Conservation (phyloP, 306 rosid species). For the Prunus mira region DNA sequence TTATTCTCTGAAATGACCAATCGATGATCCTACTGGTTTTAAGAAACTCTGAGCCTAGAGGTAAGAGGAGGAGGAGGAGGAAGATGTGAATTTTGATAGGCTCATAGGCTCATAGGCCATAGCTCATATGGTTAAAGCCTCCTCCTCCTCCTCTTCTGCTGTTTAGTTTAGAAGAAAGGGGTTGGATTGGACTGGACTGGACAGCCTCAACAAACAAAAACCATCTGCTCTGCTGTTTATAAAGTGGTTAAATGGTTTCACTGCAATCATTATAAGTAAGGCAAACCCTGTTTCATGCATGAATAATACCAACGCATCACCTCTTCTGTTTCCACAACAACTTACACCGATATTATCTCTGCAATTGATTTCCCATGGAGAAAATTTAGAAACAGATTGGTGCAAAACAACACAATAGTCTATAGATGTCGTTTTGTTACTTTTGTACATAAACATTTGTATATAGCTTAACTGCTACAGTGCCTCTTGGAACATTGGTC, state of each 20-base stretch:
- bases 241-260: neutral
- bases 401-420: too few relatives aligned
- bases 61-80: too few relatives aligned
- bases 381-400: neutral
- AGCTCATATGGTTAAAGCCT: too few relatives aligned
- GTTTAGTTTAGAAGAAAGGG: neutral
- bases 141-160: too few relatives aligned
- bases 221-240: neutral
- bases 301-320: neutral
- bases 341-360: neutral
- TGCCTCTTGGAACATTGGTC: too few relatives aligned
- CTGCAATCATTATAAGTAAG: neutral
- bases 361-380: neutral
- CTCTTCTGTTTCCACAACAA: neutral
- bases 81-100: too few relatives aligned
- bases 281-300: neutral
- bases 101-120: too few relatives aligned
- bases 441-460: too few relatives aligned
- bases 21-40: conserved; percentile 13
- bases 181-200: conserved; percentile 1
- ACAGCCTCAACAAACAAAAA: neutral
- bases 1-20: conserved; percentile 34
- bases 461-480: too few relatives aligned
- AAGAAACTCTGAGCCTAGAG: neutral
- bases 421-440: too few relatives aligned